Evolutionary conservation across 2,329 filamentous ascomycete species (phyloP).

Genomic region (Nothopassalora personata): DNA sequence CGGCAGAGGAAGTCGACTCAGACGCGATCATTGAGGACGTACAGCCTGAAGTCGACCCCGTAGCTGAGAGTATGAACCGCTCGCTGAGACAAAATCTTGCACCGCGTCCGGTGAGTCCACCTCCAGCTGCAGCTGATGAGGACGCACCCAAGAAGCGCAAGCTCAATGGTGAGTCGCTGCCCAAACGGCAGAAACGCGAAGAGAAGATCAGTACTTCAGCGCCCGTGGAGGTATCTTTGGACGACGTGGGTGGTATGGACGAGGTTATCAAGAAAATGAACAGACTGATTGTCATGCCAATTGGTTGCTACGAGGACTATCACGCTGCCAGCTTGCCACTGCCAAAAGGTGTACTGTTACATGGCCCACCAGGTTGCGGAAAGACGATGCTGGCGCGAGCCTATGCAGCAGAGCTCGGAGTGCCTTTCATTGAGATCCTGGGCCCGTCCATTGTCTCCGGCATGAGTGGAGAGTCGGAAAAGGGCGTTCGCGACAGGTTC

Average conservation of each 20-base stretch:
- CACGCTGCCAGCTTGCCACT: slow-evolving; percentile 61
- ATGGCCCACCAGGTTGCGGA: slow-evolving; percentile 79
- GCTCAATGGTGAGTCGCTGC: slow-evolving; percentile 59
- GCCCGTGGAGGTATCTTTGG: slow-evolving; percentile 61
- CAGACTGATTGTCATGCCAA: slow-evolving; percentile 66
- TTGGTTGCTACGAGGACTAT: slow-evolving; percentile 63
- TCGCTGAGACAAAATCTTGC: slow-evolving; percentile 36
- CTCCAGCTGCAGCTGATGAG: slow-evolving; percentile 23
- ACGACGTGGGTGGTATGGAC: slow-evolving; percentile 72
- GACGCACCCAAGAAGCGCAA: slow-evolving; percentile 48
- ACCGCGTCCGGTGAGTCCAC: slow-evolving; percentile 3
- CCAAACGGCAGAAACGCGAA: slow-evolving; percentile 56
- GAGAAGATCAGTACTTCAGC: slow-evolving; percentile 48
- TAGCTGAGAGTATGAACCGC: slow-evolving; percentile 56
- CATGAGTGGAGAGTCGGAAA: slow-evolving; percentile 85
- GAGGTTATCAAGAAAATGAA: slow-evolving; percentile 64
- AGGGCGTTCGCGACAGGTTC: slow-evolving; percentile 76
- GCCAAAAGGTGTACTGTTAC: slow-evolving; percentile 68
- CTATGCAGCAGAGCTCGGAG: slow-evolving; percentile 67
- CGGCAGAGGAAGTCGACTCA: slow-evolving; percentile 54
- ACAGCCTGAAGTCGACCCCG: slow-evolving; percentile 22
- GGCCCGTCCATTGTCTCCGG: slow-evolving; percentile 76
- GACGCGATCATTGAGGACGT: slow-evolving; percentile 46
- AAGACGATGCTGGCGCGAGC: slow-evolving; percentile 81
- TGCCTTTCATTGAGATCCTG: slow-evolving; percentile 76